These are phyloP conservation scores for Trichoderma sp. DNA, from an alignment of 2,329 filamentous ascomycete species.

Conservation along the genomic window DNA sequence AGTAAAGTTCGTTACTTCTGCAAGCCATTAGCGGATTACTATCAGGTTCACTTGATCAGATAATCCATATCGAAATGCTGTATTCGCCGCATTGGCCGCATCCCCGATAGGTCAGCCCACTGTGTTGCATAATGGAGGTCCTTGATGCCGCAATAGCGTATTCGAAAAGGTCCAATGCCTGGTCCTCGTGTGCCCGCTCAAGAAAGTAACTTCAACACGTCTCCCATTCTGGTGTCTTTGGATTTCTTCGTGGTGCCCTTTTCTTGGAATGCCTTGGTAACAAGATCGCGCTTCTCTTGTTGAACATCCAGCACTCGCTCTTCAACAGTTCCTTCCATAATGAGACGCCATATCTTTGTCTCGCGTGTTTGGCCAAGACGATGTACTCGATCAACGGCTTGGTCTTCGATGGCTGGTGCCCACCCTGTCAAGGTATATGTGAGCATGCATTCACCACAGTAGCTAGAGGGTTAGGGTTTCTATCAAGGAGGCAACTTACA, in stretches of 20 bases:
- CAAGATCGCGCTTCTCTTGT: constrained; percentile 74
- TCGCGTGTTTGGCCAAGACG: constrained; percentile 78
- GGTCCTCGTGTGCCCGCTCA: neutral
- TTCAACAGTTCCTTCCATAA: constrained; percentile 80
- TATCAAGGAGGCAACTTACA: constrained; percentile 47
- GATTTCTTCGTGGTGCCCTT: constrained; percentile 56
- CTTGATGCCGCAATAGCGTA: neutral
- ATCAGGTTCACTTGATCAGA: neutral
- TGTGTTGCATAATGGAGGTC: neutral
- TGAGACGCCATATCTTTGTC: constrained; percentile 77
- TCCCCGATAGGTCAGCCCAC: too few species aligned
- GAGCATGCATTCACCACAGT: neutral
- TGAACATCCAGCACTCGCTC: constrained; percentile 80
- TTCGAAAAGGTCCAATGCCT: neutral
- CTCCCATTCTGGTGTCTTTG: constrained; percentile 59
- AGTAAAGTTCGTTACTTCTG: neutral
- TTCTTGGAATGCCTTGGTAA: constrained; percentile 78
- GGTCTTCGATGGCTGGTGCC: constrained; percentile 90
- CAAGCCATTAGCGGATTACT: neutral
- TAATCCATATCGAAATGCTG: neutral
- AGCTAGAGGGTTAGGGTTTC: neutral
- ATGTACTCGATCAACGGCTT: constrained; percentile 86
- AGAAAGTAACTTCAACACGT: constrained; percentile 46
- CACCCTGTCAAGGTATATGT: constrained; percentile 57
- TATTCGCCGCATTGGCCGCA: neutral